Evolutionary conservation across 495 filamentous ascomycete genomes (phyloP).

Genomic region (Hypoxylon lienhwacheense): DNA sequence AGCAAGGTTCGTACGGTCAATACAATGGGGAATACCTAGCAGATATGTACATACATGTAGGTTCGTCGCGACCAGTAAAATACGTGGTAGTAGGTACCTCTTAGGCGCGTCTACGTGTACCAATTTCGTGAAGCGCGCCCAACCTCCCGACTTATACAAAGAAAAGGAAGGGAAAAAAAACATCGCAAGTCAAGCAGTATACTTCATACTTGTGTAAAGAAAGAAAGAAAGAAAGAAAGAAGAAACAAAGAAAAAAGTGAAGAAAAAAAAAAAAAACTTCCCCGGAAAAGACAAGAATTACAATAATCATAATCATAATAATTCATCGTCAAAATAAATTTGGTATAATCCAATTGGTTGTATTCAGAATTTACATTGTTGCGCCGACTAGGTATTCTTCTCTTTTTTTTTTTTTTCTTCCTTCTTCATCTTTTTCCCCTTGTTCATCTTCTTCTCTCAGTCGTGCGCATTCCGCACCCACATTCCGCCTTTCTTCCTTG

Average conservation of each 20-base stretch:
- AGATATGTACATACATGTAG: not conserved
- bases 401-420: slow-evolving; percentile 4
- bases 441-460: slow-evolving; percentile 4
- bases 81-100: slow-evolving; percentile 19
- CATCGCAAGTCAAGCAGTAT: slow-evolving; percentile 11
- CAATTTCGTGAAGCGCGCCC: slow-evolving; percentile 22
- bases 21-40: too few relatives aligned
- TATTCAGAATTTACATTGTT: slow-evolving; percentile 11
- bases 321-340: slow-evolving; percentile 9
- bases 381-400: too few relatives aligned
- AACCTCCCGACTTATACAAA: slow-evolving; percentile 18
- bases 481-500: too few relatives aligned
- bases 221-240: not conserved
- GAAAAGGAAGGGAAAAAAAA: slow-evolving; percentile 18
- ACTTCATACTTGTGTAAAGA: too few relatives aligned
- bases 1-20: too few relatives aligned
- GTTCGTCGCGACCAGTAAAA: slow-evolving; percentile 6
- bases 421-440: slow-evolving; percentile 4
- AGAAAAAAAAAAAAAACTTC: not conserved
- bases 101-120: slow-evolving; percentile 23
- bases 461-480: slow-evolving; percentile 8
- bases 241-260: slow-evolving; percentile 1
- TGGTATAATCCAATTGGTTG: slow-evolving; percentile 33
- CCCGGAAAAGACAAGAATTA: too few relatives aligned
- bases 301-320: too few relatives aligned